phyloP scores from a whole-genome alignment of 75 land plant species.

The Isoetes taiwanensis region DNA sequence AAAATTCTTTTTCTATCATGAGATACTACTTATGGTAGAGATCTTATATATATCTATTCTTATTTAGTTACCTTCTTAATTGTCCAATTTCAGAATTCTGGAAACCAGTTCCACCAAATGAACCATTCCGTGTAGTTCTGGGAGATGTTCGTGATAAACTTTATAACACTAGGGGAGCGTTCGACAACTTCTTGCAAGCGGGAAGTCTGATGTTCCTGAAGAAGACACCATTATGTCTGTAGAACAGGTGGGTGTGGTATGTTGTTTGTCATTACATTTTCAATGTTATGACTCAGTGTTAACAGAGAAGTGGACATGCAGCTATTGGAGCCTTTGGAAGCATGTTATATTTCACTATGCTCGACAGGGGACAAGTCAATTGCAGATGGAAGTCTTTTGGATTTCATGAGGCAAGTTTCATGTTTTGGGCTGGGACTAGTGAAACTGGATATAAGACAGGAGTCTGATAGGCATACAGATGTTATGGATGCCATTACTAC shows the following conservation, averaged over 20 bases:
- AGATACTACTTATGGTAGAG: not conserved
- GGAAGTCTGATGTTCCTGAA: not conserved
- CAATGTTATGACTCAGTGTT: not conserved
- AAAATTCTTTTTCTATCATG: not conserved
- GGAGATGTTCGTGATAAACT: slow-evolving; percentile 84
- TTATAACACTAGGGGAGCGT: slow-evolving; percentile 77
- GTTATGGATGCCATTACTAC: slow-evolving; percentile 11
- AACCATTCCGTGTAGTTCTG: slow-evolving; percentile 83
- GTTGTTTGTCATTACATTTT: not conserved
- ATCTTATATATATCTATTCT: not conserved
- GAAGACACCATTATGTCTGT: slow-evolving; percentile 7
- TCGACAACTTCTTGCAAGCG: slow-evolving; percentile 21
- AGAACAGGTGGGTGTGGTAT: slow-evolving; percentile 7
- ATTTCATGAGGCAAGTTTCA: slow-evolving; percentile 43
- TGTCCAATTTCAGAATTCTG: slow-evolving; percentile 93
- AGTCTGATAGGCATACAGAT: slow-evolving; percentile 8
- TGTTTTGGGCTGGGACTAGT: slow-evolving; percentile 9
- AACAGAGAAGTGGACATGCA: slow-evolving; percentile 12
- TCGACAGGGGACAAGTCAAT: slow-evolving; percentile 65
- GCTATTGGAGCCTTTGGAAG: slow-evolving; percentile 27
- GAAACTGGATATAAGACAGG: slow-evolving; percentile 8
- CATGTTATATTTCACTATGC: slow-evolving; percentile 8
- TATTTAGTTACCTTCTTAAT: not conserved
- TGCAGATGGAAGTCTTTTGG: slow-evolving; percentile 90
- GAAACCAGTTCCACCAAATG: slow-evolving; percentile 88